phyloP scores from a whole-genome alignment of 2,329 filamentous ascomycete genomes.

The Epichloe hybrida region DNA sequence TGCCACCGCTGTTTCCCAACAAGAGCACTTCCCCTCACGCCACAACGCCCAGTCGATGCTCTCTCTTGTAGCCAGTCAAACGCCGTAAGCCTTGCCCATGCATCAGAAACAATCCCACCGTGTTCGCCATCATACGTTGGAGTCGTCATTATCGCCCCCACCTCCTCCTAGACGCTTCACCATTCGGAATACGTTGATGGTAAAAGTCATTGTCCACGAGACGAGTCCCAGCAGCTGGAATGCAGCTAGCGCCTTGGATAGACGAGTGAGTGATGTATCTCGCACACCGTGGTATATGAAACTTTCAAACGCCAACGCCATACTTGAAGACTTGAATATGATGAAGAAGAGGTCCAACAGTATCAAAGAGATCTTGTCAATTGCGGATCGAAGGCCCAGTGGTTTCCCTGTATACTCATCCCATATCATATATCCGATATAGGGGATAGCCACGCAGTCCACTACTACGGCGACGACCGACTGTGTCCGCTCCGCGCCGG shows the following conservation, averaged over 20 bases:
- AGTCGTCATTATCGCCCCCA: conserved; percentile 21
- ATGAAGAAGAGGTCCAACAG: conserved; percentile 93
- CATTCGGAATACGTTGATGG: conserved; percentile 65
- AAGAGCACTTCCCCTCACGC: background rate
- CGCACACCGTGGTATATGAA: conserved; percentile 44
- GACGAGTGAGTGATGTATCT: conserved; percentile 32
- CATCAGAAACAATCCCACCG: background rate
- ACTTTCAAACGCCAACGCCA: conserved; percentile 78
- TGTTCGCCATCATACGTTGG: background rate
- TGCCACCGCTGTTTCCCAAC: background rate
- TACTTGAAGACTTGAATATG: conserved; percentile 89
- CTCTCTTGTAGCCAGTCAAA: background rate
- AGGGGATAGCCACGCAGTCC: conserved; percentile 77
- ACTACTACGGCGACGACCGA: conserved; percentile 82
- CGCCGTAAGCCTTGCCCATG: background rate
- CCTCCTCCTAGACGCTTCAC: conserved; percentile 47
- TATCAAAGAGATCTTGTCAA: conserved; percentile 78
- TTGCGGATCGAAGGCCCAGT: conserved; percentile 68
- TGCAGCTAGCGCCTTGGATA: conserved; percentile 55
- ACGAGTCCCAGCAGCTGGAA: conserved; percentile 71
- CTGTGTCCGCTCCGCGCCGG: conserved; percentile 55
- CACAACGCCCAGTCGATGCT: background rate
- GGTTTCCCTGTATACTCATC: conserved; percentile 95
- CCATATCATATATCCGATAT: conserved; percentile 85
- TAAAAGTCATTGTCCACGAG: conserved; percentile 84